Percentiles rank a stretch among this genome's conserved stretches.
These are phyloP conservation scores for Ceratocystis harringtonii DNA, from an alignment of 2,329 filamentous ascomycete genomes.

Conservation along the genomic window DNA sequence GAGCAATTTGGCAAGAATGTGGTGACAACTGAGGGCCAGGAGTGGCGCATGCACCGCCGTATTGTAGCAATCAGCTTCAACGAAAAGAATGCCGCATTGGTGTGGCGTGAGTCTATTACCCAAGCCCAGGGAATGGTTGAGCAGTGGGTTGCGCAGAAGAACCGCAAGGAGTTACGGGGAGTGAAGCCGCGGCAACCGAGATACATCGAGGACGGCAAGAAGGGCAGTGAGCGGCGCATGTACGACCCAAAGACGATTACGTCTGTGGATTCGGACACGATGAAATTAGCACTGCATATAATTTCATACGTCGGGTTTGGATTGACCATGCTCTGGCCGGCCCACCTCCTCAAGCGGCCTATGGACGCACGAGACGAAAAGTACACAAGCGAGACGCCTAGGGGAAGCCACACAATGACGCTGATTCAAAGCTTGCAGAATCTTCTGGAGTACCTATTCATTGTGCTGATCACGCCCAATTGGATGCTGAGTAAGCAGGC, in stretches of 20 bases:
- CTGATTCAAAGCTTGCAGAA: constrained; percentile 48
- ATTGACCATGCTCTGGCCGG: constrained; percentile 44
- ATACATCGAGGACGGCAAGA: constrained; percentile 18
- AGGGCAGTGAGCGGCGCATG: constrained; percentile 10
- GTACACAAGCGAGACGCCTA: constrained; percentile 32
- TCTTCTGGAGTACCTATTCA: constrained; percentile 47
- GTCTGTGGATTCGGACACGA: constrained; percentile 48
- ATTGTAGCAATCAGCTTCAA: constrained; percentile 58
- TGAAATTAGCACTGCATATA: constrained; percentile 43
- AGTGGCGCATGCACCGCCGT: constrained; percentile 61
- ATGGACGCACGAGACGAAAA: constrained; percentile 33
- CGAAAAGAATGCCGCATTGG: constrained; percentile 56
- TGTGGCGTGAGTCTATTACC: constrained; percentile 45
- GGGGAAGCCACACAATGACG: constrained; percentile 44
- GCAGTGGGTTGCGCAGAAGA: constrained; percentile 35
- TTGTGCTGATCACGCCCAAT: constrained; percentile 43
- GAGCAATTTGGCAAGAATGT: constrained; percentile 53
- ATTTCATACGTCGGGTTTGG: constrained; percentile 59
- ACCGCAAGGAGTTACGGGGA: constrained; percentile 2
- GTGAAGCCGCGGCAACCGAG: constrained; percentile 1
- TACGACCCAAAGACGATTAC: constrained; percentile 28
- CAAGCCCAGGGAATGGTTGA: constrained; percentile 49
- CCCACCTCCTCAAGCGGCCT: constrained; percentile 35
- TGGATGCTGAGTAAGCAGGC: constrained; percentile 36
- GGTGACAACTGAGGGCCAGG: constrained; percentile 50